Conservation (phyloP, 179 eudicot species). For the Silene noctiflora region DNA sequence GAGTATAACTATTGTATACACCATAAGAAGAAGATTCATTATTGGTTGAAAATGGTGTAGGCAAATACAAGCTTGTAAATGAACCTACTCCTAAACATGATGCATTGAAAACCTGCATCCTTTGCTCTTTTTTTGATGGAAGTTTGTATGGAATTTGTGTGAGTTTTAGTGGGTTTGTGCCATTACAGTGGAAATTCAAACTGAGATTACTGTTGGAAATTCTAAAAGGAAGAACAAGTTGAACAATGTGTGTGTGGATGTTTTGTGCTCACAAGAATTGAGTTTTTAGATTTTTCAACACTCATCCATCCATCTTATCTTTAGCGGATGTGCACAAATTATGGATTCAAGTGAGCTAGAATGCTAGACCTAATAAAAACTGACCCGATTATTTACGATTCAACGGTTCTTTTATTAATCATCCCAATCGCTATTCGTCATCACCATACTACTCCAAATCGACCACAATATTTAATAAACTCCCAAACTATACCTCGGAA, state of each 20-base stretch:
- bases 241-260: neutral
- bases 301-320: neutral
- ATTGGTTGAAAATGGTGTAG: slow-evolving; percentile 30
- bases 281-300: neutral
- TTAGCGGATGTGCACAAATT: neutral
- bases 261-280: slow-evolving; percentile 22
- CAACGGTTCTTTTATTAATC: too few relatives aligned
- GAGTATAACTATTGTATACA: slow-evolving; percentile 11
- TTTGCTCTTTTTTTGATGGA: neutral
- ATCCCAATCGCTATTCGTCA: too few relatives aligned
- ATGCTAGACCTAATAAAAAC: neutral
- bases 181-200: slow-evolving; percentile 20
- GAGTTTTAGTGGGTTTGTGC: slow-evolving; percentile 19
- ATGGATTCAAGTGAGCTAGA: neutral
- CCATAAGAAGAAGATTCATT: slow-evolving; percentile 18
- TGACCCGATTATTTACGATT: neutral
- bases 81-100: slow-evolving; percentile 41
- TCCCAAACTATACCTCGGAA: too few relatives aligned
- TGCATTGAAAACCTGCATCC: slow-evolving; percentile 45
- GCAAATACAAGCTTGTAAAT: slow-evolving; percentile 34
- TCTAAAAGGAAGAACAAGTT: neutral
- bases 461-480: too few relatives aligned
- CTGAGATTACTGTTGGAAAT: neutral
- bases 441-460: too few relatives aligned
- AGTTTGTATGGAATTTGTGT: neutral